These are phyloP conservation scores for Stephanodiscus minutulus DNA, from an alignment of 108 stramenopile genomes.

Conservation along the genomic window DNA sequence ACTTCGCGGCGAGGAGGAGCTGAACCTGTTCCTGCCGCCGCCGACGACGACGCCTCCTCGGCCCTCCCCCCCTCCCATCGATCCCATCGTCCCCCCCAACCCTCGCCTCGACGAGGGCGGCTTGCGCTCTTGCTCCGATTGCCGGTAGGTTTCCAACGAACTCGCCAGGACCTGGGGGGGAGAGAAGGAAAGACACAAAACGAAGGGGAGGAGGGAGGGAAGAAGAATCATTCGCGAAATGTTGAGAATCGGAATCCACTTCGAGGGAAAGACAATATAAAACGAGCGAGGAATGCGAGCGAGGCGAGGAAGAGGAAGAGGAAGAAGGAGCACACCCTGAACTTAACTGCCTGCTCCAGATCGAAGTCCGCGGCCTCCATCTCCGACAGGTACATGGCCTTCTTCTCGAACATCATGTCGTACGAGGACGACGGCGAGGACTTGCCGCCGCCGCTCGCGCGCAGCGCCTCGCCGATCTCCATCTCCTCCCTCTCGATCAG, in stretches of 20 bases:
- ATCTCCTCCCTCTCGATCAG: slow-evolving; percentile 26
- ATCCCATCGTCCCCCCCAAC: neutral
- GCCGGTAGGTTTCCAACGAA: slow-evolving; percentile 60
- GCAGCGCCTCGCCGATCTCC: slow-evolving; percentile 27
- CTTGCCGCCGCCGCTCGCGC: slow-evolving; percentile 9
- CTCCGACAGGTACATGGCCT: slow-evolving; percentile 71
- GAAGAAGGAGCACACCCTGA: neutral
- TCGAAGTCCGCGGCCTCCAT: slow-evolving; percentile 83
- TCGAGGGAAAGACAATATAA: too few relatives aligned
- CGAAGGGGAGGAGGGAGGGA: too few relatives aligned
- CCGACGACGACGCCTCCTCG: too few relatives aligned
- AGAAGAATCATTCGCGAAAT: too few relatives aligned
- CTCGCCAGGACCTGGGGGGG: slow-evolving; percentile 57
- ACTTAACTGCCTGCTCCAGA: slow-evolving; percentile 70
- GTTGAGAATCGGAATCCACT: too few relatives aligned
- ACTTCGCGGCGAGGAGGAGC: slow-evolving; percentile 31
- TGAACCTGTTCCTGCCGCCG: slow-evolving; percentile 29
- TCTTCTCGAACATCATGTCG: slow-evolving; percentile 63
- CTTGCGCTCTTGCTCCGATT: slow-evolving; percentile 65
- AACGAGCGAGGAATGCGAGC: too few relatives aligned
- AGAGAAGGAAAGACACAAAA: neutral
- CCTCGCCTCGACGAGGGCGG: slow-evolving; percentile 49
- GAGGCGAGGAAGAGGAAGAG: neutral
- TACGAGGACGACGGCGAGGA: slow-evolving; percentile 3
- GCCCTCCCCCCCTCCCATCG: too few relatives aligned